Percentiles rank a stretch among this genome's conserved stretches.
Conservation (phyloP, 306 rosid species). For the Quercus robur region DNA sequence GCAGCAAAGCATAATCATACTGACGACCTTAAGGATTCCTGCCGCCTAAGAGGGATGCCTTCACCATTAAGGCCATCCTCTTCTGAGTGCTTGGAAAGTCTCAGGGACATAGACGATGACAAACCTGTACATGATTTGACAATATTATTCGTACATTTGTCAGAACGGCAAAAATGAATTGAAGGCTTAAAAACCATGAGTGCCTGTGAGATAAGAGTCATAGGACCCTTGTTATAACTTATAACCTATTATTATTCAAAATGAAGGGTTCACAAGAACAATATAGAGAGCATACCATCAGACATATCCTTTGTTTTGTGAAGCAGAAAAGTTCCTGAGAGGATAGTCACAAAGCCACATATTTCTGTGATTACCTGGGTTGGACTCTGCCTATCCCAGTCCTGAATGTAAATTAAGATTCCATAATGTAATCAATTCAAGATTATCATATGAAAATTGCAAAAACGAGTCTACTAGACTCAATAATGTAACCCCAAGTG, state of each 20-base stretch:
- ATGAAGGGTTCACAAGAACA: neutral
- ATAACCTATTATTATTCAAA: neutral
- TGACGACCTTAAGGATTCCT: conserved; percentile 52
- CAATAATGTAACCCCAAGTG: neutral
- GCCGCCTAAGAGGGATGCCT: conserved; percentile 96
- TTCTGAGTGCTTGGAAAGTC: conserved; percentile 75
- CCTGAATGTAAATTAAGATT: conserved; percentile 51
- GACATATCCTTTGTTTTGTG: conserved; percentile 97
- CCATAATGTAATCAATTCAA: conserved; percentile 4
- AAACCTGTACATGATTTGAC: conserved; percentile 39
- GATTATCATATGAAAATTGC: conserved; percentile 10
- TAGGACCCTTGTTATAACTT: neutral
- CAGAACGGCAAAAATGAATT: neutral
- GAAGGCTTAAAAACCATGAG: neutral
- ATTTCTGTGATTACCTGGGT: conserved; percentile 96
- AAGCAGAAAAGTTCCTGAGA: conserved; percentile 98
- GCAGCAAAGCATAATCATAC: conserved; percentile 47
- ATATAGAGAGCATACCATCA: conserved; percentile 60
- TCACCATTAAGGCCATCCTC: conserved; percentile 66
- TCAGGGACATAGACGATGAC: conserved; percentile 33
- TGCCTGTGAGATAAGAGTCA: neutral
- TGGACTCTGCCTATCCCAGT: conserved; percentile 99
- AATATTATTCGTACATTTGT: neutral
- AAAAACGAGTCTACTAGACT: conserved; percentile 11
- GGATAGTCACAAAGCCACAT: conserved; percentile 99